phyloP scores from a whole-genome alignment of 2,329 filamentous ascomycete species.

The Boeremia exigua region DNA sequence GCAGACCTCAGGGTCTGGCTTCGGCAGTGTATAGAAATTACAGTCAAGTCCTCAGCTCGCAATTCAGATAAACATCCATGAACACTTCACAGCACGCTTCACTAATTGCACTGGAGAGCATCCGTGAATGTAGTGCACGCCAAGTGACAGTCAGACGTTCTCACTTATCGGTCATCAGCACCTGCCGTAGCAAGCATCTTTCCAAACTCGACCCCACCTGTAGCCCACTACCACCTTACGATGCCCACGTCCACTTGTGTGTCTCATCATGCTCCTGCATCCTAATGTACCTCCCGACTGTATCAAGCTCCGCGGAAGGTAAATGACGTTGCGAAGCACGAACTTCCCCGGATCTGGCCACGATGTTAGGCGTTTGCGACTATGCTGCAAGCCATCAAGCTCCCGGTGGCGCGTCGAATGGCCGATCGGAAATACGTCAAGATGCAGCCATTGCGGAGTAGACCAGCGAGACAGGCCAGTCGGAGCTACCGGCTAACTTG shows the following conservation, averaged over 20 bases:
- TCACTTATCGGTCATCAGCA: background rate
- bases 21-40: conserved; percentile 2
- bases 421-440: conserved; percentile 9
- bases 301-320: background rate
- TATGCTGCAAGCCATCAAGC: conserved; percentile 5
- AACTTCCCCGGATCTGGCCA: background rate
- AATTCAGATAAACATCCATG: background rate
- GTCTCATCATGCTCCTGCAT: no score
- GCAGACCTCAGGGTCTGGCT: background rate
- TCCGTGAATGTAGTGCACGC: background rate
- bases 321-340: background rate
- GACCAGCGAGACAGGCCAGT: conserved; percentile 7
- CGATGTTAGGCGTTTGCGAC: background rate
- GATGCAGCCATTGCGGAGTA: conserved; percentile 13
- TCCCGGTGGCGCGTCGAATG: conserved; percentile 6
- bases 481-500: conserved; percentile 16
- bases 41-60: conserved; percentile 4
- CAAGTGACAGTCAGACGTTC: background rate
- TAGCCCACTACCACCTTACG: background rate
- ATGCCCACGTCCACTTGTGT: background rate
- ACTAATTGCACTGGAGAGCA: background rate
- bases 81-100: background rate
- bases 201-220: background rate
- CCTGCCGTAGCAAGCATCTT: background rate
- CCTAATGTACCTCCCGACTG: background rate